Evolutionary conservation across 495 filamentous ascomycete species (phyloP), one percentile per base, ranked within the genome.

Genomic region (Penicillium coprophilum): DNA sequence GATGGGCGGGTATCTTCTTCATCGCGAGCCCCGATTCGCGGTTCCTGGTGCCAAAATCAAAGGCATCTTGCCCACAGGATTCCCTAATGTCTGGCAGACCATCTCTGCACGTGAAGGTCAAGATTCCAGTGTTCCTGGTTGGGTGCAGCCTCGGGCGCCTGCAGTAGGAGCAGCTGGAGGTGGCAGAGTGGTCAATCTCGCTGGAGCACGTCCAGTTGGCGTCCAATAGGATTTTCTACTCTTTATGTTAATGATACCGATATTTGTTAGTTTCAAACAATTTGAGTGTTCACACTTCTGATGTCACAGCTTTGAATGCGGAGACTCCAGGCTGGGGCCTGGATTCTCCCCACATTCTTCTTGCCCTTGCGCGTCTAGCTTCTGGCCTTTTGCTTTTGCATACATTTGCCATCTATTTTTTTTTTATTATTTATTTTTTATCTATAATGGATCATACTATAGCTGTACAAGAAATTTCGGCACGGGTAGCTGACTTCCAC

Each of bases 1-100:
- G n/a, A 79, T 97, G 48, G 85, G 86, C 53, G 94, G 94, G 6
- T 98, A 92, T 60, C 80, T 97, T 21, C 89, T 89, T 11, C 89
- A 94, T 61, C 75, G 80, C 31, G 85, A 85, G 60, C 80, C 77
- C 27, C 83, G 85, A 19, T 95, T 96, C 57, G 92, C 91, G 5
- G 87, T 97, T 34, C 82, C 88, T 27, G 92, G 94, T 7, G 83
- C 90, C 15, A 89, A 88, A 63, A 72, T 80, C 48, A 82, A 75
- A 1, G 80, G 80, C 2, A 80, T 83, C 1, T 63, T 89, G 46
- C 79, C 80, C 6, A 85, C 82, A 1, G 85, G 85, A 1, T 88
- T 85, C 63, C 85, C 85, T 12, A 80, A 77, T 53, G 71, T 82
- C 0, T 87, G 83, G 84, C 71, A 78, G 32, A 80, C 80, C 0